phyloP scores from a whole-genome alignment of 2,329 filamentous ascomycete species.

The Colletotrichum tropicale region DNA sequence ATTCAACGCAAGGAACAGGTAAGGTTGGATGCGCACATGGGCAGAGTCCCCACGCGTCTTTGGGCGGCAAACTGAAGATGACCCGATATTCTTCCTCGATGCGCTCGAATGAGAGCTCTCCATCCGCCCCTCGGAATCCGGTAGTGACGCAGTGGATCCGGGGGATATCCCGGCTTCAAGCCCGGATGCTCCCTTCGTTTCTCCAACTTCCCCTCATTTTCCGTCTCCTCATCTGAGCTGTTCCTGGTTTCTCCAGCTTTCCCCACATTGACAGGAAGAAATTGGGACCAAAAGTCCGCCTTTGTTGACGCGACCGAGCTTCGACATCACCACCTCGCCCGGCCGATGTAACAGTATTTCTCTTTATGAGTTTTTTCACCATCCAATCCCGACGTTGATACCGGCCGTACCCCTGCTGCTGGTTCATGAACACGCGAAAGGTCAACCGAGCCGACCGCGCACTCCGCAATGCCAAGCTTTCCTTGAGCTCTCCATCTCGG shows the following conservation, averaged over 20 bases:
- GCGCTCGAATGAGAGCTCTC: conserved; percentile 12
- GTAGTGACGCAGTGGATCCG: conserved; percentile 12
- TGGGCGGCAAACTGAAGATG: not conserved
- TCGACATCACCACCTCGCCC: not conserved
- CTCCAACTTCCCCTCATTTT: conserved; percentile 17
- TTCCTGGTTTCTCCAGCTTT: conserved; percentile 1
- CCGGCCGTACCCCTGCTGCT: not conserved
- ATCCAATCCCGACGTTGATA: not conserved
- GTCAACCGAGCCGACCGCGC: not conserved
- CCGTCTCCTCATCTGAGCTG: not conserved
- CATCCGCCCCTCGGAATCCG: not conserved
- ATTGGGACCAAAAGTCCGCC: not conserved
- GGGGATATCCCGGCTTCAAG: conserved; percentile 1
- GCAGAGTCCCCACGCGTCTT: not conserved
- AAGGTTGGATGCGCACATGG: not conserved
- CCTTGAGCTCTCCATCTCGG: not conserved
- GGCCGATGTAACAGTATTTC: conserved; percentile 12
- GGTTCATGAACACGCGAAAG: not conserved
- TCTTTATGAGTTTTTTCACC: not conserved
- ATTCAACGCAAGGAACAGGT: not conserved
- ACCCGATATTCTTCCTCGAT: conserved; percentile 1
- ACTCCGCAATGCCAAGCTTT: not conserved
- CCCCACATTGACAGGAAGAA: not conserved
- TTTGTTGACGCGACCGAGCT: not conserved
- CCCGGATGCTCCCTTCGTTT: conserved; percentile 1